Evolutionary conservation across 768 basidiomycete species (phyloP).

Genomic region (Lactarius sanguifluus): DNA sequence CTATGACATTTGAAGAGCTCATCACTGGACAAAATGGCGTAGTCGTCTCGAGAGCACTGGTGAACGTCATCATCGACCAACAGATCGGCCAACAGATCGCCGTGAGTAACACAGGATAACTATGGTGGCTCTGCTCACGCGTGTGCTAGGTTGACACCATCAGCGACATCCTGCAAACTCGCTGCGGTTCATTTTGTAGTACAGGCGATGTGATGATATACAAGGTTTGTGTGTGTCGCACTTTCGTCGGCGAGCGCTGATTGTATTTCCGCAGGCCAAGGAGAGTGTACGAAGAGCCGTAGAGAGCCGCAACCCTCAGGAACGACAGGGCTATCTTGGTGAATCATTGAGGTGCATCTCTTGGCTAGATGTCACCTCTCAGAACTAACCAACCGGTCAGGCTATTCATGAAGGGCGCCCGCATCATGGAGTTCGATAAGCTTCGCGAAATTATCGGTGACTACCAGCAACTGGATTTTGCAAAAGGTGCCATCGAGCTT

Average conservation of each 20-base stretch:
- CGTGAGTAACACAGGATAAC: conserved; percentile 47
- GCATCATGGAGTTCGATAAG: conserved; percentile 79
- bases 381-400: conserved; percentile 41
- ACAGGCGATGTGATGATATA: conserved; percentile 98
- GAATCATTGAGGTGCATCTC: conserved; percentile 79
- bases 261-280: conserved; percentile 59
- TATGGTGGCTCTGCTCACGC: background rate
- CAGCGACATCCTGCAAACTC: conserved; percentile 89
- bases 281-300: conserved; percentile 91
- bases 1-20: conserved; percentile 82
- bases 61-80: conserved; percentile 95
- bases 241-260: background rate
- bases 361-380: background rate
- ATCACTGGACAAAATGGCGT: conserved; percentile 84
- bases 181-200: conserved; percentile 97
- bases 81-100: conserved; percentile 97
- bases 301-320: conserved; percentile 69
- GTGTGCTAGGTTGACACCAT: conserved; percentile 83
- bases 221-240: conserved; percentile 55
- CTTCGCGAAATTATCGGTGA: conserved; percentile 86
- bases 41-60: conserved; percentile 83
- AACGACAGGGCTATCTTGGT: conserved; percentile 74
- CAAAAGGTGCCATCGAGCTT: conserved; percentile 83
- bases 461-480: conserved; percentile 81
- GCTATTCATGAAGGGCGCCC: conserved; percentile 85